Evolutionary conservation across 2,329 filamentous ascomycete genomes (phyloP), one percentile per base, ranked within the genome.

Genomic region (Didymosphaeria variabile): DNA sequence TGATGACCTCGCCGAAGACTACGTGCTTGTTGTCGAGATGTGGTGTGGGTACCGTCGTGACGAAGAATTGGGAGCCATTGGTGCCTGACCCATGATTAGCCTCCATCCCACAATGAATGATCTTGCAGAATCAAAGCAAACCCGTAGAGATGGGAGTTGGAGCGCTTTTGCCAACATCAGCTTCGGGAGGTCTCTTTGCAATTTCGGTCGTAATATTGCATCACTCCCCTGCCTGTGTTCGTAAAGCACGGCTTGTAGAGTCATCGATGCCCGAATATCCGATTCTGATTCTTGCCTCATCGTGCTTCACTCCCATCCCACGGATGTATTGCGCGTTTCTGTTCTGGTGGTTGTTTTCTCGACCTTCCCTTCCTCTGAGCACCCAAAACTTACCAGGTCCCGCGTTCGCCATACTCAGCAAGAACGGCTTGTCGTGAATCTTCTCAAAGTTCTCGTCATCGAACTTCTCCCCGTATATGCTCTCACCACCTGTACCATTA

Each of bases 1-100:
- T 91, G 74, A 97, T 87, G 58, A 98, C 94, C 77, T 97, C 91
- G 65, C 95, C 95, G 72, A 97, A 99, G 26, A 99, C 94, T 50
- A 98, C 95, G 81, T 99, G 94, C 85, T 99, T 99, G 77, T 88
- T 88, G 79, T 99, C 94, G 42, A 98, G 87, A 79, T 98, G 95
- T 51, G 93, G 94, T 15, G 95, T 98, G n/a, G 90, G 86, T 32
- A 97, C 92, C 17, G 95, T 98, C 52, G 95, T 99, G 72, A 98
- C 85, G 86, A 99, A 99, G 87, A 99, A 99, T 76, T 99, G 95
- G 54, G 92, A 96, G 74, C 95, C 95, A 78, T 99, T 99, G 79
- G 95, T 97, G 72, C 90, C 90, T 91, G 67, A 19, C 4, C 12
- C 32, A n/a, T 19, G 46, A 57, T 71, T 49, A 71, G 66, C 38